Base-by-base conservation (phyloP, 306 rosid species). In the Prunus armeniaca region DNA sequence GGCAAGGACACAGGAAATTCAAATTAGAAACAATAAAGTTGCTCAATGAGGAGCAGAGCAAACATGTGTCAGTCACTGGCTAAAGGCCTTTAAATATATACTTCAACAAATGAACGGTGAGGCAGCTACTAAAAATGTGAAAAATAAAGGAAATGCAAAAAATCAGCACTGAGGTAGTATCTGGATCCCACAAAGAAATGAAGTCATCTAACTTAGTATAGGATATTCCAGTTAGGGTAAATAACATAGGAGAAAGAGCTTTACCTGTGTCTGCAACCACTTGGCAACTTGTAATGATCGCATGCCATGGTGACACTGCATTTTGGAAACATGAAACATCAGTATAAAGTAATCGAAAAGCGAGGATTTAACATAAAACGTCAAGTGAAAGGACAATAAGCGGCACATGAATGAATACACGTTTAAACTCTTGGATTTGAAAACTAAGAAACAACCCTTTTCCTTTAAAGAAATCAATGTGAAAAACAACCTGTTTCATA, bases 241-340 rank as follows among this genome's bases (percentile, higher is more conserved):
- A 22, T 50, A 65, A 22, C 43, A 30, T 55, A 67, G 51, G 38
- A 67, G 20, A 72, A 58, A 38, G 2, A 25, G 50, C 38, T 72
- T 47, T 89, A 94, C 97, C 98, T 94, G 98, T 28, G 90, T 81
- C 80, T 88, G 96, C 88, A 94, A 79, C 93, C 96, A 94, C 81
- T 78, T 88, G 80, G 97, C 90, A 60, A 94, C 93, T 76, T 94
- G 97, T 81, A 91, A 70, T 9, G 98, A 94, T 81, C 98, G 86
- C 88, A 78, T 7, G 25, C 98, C 98, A 65, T 94, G 98, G 85
- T 94, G 98, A 87, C 98, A 94, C 98, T 94, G 91, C 94, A 85
- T 64, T 73, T 72, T 80, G 74, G 68, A 72, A 34, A 71, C 49
- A 72, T 76, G 46, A 80, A 67, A 70, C 61, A 52, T 75, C 61